These are phyloP conservation scores for Exsudoporus floridanus DNA, from an alignment of 1,284 basidiomycete species.

Conservation along the genomic window DNA sequence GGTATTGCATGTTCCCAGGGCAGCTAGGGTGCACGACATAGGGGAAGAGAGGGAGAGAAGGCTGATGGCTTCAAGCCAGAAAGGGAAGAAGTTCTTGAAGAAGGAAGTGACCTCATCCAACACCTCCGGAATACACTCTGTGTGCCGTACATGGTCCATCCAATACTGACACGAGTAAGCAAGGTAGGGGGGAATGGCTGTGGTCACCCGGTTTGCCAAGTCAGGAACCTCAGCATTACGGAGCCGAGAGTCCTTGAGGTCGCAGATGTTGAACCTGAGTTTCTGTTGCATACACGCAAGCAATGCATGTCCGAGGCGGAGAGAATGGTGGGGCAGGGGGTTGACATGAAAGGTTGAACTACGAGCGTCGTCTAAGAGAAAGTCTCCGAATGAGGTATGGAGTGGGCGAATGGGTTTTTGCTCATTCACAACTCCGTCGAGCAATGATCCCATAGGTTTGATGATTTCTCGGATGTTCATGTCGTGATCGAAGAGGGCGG, in stretches of 20 bases:
- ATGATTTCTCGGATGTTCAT: slow-evolving; percentile 18
- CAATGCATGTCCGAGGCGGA: slow-evolving; percentile 15
- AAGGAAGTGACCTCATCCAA: slow-evolving; percentile 16
- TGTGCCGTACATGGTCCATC: slow-evolving; percentile 18
- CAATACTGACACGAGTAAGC: slow-evolving; percentile 23
- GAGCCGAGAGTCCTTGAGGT: slow-evolving; percentile 20
- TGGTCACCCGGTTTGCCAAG: not conserved
- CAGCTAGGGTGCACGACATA: slow-evolving; percentile 7
- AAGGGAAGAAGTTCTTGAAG: slow-evolving; percentile 22
- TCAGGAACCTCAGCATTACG: slow-evolving; percentile 7
- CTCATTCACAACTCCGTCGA: slow-evolving; percentile 16
- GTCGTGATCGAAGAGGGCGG: slow-evolving; percentile 8
- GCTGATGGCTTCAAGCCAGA: slow-evolving; percentile 24
- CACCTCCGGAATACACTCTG: slow-evolving; percentile 12
- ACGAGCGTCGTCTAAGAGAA: slow-evolving; percentile 14
- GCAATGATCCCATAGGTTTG: slow-evolving; percentile 21
- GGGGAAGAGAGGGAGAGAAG: slow-evolving; percentile 16
- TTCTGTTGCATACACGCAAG: slow-evolving; percentile 14
- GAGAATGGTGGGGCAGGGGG: slow-evolving; percentile 11
- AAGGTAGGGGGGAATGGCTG: slow-evolving; percentile 9
- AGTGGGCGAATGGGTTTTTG: slow-evolving; percentile 20
- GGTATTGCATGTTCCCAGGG: slow-evolving; percentile 10
- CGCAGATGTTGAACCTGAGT: slow-evolving; percentile 24
- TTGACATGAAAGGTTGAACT: slow-evolving; percentile 20
- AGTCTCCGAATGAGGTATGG: slow-evolving; percentile 22